Evolutionary conservation across 768 basidiomycete species (phyloP), one percentile per base, ranked within the genome.

Genomic region (Neoboletus subvelutipes): DNA sequence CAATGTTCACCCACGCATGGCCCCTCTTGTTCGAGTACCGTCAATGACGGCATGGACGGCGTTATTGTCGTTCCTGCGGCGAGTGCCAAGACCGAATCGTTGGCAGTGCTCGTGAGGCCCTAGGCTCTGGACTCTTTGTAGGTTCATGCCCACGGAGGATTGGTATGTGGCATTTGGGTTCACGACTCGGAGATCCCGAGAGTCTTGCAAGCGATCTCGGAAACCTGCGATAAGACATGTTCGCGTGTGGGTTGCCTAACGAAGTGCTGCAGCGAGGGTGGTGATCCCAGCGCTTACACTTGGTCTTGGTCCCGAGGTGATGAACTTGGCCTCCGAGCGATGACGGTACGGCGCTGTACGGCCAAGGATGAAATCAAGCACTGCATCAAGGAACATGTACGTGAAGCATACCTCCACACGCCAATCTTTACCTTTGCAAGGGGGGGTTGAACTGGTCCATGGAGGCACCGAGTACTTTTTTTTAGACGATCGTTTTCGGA

Each of bases 401-500:
- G 52, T 59, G 54, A 39, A 13, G 47, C 11, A 34, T 17, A 15
- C 46, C 48, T 37, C 49, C 36, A 18, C 41, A 64, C 31, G 61
- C 34, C 43, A 62, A 62, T 62, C 62, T 63, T 62, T 62, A 28
- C 61, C 52, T 51, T 54, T 50, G 51, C 52, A 22, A 57, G 61
- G 50, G 50, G 47, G 41, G 50, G 54, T 18, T 17, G 18, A n/a
- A 43, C 20, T 43, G 49, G 51, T 7, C 33, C 12, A 33, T 15
- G 13, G 40, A 18, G 56, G 12, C 34, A 54, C 54, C 45, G 46
- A 40, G 54, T 18, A 46, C 56, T 20, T 20, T 28, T 54, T 55
- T 24, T 31, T 26, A 37, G 56, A 24, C 11, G 37, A 29, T 42
- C 55, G 39, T 20, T 56, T 45, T 57, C 15, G 29, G 56, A 39